phyloP scores from a whole-genome alignment of 2,329 filamentous ascomycete genomes.

The Lecanicillium sp. region DNA sequence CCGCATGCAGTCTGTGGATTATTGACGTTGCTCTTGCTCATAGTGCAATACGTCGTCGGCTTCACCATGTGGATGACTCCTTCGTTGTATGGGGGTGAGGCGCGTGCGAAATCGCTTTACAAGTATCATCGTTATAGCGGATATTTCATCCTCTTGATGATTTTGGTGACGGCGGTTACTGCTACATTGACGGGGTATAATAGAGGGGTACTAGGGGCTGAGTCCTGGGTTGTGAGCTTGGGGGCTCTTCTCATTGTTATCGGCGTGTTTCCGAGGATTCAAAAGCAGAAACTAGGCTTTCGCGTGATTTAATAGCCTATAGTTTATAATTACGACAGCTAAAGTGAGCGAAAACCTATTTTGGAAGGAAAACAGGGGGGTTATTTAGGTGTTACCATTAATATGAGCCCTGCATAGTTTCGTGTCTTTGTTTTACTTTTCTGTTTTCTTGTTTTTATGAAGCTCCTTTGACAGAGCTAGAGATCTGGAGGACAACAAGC shows the following conservation, averaged over 20 bases:
- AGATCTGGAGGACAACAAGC: no score
- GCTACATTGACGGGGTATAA: slow-evolving; percentile 68
- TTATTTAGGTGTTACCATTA: no score
- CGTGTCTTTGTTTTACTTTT: no score
- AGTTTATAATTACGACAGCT: background rate
- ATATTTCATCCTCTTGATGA: slow-evolving; percentile 58
- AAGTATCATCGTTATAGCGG: slow-evolving; percentile 73
- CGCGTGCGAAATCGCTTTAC: slow-evolving; percentile 69
- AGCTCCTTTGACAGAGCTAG: no score
- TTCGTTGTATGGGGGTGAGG: slow-evolving; percentile 59
- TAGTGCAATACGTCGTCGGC: slow-evolving; percentile 62
- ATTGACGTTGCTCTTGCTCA: slow-evolving; percentile 56
- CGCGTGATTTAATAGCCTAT: background rate
- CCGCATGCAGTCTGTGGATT: slow-evolving; percentile 74
- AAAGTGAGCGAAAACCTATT: no score
- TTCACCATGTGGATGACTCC: slow-evolving; percentile 69
- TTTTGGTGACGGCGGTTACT: slow-evolving; percentile 61
- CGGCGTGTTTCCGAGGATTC: slow-evolving; percentile 65
- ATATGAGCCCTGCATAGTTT: no score
- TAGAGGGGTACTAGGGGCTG: slow-evolving; percentile 53
- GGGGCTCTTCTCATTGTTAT: slow-evolving; percentile 51
- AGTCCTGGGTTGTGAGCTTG: slow-evolving; percentile 62
- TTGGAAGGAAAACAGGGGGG: no score
- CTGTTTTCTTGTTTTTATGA: no score
- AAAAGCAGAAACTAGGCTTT: slow-evolving; percentile 63